Evolutionary conservation across 495 filamentous ascomycete genomes (phyloP).

Genomic region (Trichoderma orchidacearum): DNA sequence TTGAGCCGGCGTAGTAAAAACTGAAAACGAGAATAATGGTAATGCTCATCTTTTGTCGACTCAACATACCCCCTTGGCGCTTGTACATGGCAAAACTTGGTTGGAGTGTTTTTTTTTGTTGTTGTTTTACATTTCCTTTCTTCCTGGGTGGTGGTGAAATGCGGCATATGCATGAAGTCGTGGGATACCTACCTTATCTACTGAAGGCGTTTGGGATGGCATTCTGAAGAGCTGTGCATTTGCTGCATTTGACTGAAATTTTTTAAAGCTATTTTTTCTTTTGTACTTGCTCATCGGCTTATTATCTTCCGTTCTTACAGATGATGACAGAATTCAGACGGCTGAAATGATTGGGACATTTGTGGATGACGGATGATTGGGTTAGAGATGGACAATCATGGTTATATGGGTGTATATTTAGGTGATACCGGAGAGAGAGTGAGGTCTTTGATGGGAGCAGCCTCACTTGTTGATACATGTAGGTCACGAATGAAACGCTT

Average conservation of each 20-base stretch:
- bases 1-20: not conserved
- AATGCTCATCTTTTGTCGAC: not conserved
- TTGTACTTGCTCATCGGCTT: not conserved
- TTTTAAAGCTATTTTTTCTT: not conserved
- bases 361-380: not conserved
- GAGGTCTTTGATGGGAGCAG: not conserved
- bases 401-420: not conserved
- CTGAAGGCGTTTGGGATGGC: not conserved
- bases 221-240: not conserved
- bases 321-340: not conserved
- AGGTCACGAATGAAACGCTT: not conserved
- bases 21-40: too few relatives aligned
- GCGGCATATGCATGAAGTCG: conserved; percentile 6
- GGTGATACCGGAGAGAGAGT: not conserved
- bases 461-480: not conserved
- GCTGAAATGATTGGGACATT: not conserved
- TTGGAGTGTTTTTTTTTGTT: conserved; percentile 3
- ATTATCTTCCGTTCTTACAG: not conserved
- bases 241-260: not conserved
- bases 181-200: not conserved
- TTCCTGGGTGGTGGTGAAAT: conserved; percentile 5
- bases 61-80: not conserved
- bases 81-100: not conserved
- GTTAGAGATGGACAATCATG: not conserved
- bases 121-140: conserved; percentile 17